Evolutionary conservation across 2,329 filamentous ascomycete genomes (phyloP).

Genomic region (Ceratocystis huliohia): DNA sequence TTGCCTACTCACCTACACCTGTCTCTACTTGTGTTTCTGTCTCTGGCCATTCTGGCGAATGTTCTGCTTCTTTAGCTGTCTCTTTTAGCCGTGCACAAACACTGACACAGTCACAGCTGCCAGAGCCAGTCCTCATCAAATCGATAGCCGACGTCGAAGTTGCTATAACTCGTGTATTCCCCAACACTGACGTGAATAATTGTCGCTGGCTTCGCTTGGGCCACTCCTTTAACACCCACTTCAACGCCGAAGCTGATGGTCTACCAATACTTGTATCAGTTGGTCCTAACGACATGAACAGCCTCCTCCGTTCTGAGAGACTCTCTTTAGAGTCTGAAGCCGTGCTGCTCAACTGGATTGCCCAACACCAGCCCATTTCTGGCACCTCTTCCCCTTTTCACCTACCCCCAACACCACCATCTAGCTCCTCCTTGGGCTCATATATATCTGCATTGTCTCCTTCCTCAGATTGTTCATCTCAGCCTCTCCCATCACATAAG

Average conservation of each 20-base stretch:
- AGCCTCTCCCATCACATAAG: background rate
- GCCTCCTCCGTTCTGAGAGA: conserved; percentile 13
- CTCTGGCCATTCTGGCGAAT: background rate
- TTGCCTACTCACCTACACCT: background rate
- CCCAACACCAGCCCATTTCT: conserved; percentile 11
- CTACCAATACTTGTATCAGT: conserved; percentile 19
- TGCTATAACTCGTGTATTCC: conserved; percentile 29
- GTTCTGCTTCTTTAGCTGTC: conserved; percentile 12
- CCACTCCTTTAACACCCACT: conserved; percentile 18
- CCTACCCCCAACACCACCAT: conserved; percentile 5
- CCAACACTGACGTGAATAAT: conserved; percentile 27
- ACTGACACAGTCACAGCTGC: background rate
- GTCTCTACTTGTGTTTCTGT: background rate
- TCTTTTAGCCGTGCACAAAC: conserved; percentile 11
- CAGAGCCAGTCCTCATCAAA: conserved; percentile 18
- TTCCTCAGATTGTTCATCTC: background rate
- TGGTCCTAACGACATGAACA: conserved; percentile 17
- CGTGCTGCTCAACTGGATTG: conserved; percentile 18
- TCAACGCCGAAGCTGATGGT: conserved; percentile 17
- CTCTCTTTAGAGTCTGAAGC: conserved; percentile 19
- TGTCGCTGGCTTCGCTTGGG: conserved; percentile 20
- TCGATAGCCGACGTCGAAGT: conserved; percentile 24
- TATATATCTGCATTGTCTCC: conserved; percentile 6
- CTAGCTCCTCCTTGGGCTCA: background rate
- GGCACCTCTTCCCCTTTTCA: background rate